These are phyloP conservation scores for Ascomycota sp. DNA, from an alignment of 2,329 filamentous ascomycete genomes.

Conservation along the genomic window DNA sequence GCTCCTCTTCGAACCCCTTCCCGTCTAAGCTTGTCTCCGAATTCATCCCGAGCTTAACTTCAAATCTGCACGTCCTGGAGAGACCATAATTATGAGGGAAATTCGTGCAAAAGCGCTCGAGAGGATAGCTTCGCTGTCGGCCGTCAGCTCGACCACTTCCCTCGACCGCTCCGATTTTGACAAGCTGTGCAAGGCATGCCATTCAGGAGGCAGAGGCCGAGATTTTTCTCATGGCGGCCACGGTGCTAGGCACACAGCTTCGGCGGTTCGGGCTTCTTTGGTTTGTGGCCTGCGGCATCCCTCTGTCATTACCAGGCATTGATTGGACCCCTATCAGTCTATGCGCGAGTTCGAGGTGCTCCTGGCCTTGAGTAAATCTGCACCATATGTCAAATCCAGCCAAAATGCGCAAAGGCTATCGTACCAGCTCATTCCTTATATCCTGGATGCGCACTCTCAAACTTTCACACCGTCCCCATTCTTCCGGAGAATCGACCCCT, in stretches of 20 bases:
- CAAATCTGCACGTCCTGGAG: not conserved
- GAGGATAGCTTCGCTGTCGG: slow-evolving; percentile 41
- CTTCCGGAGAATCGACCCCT: slow-evolving; percentile 62
- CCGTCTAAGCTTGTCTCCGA: too few species aligned
- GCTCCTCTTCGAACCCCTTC: not conserved
- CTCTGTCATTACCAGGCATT: not conserved
- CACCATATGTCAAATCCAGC: slow-evolving; percentile 45
- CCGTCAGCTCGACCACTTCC: slow-evolving; percentile 26
- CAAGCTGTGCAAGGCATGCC: slow-evolving; percentile 34
- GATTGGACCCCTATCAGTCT: slow-evolving; percentile 27
- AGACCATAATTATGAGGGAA: slow-evolving; percentile 23
- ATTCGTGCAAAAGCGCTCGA: slow-evolving; percentile 40
- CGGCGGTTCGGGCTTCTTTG: slow-evolving; percentile 35
- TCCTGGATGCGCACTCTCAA: slow-evolving; percentile 66
- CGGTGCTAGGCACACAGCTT: slow-evolving; percentile 14
- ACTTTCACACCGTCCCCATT: slow-evolving; percentile 58
- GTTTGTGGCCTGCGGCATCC: slow-evolving; percentile 16
- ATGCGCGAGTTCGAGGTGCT: slow-evolving; percentile 82
- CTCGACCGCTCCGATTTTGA: slow-evolving; percentile 43
- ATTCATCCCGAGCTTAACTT: too few species aligned
- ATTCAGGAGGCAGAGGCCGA: slow-evolving; percentile 20
- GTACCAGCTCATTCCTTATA: slow-evolving; percentile 60
- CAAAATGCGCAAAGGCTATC: slow-evolving; percentile 59
- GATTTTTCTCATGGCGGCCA: slow-evolving; percentile 26
- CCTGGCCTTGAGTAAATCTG: slow-evolving; percentile 74